A percentile compares a stretch with the other conserved stretches of the same genome.
phyloP scores from a whole-genome alignment of 345 rosid species.

The Salix dunnii region DNA sequence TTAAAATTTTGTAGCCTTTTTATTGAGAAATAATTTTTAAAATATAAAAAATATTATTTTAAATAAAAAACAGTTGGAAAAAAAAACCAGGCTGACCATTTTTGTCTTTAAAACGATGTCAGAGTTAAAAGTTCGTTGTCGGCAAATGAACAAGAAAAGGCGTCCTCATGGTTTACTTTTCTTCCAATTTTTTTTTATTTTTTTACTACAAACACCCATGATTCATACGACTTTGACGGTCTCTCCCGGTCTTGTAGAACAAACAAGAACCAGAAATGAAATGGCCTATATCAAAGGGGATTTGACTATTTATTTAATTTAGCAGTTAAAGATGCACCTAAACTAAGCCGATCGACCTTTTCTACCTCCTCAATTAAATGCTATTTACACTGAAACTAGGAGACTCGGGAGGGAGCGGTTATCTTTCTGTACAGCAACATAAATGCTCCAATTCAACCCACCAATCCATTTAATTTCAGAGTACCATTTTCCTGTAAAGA shows the following conservation, averaged over 20 bases:
- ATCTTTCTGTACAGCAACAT: background rate
- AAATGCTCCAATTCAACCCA: background rate
- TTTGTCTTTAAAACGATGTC: no score
- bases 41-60: no score
- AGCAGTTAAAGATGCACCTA: no score
- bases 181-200: background rate
- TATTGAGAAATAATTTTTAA: no score
- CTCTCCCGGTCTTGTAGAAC: background rate
- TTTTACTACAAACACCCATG: background rate
- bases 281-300: background rate
- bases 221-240: background rate
- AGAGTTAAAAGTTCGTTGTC: background rate
- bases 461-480: background rate
- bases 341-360: background rate
- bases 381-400: no score
- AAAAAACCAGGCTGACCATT: no score
- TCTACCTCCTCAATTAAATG: background rate
- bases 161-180: background rate
- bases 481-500: background rate
- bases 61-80: no score
- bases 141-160: background rate
- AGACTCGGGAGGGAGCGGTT: accelerated
- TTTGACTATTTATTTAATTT: no score
- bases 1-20: no score
- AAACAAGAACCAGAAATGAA: background rate